Evolutionary conservation across 768 basidiomycete species (phyloP).

Genomic region (Galerina marginata): DNA sequence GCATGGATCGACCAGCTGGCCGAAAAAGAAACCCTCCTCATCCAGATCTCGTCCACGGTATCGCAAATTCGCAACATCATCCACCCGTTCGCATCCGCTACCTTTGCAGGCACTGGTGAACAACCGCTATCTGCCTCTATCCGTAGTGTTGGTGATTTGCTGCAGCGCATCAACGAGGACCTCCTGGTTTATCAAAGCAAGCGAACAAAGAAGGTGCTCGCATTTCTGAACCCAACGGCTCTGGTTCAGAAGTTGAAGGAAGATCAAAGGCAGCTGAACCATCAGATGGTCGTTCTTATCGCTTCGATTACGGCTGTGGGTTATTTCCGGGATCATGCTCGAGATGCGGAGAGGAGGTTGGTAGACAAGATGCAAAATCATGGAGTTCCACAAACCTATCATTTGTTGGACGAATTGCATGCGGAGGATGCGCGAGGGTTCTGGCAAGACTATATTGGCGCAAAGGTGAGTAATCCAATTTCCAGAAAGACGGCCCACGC

Average conservation of each 20-base stretch:
- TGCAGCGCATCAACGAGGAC: constrained; percentile 10
- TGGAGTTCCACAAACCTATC: neutral
- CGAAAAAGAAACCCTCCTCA: neutral
- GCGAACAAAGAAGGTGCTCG: neutral
- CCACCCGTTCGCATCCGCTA: neutral
- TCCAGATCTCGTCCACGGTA: constrained; percentile 5
- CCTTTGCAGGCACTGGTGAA: neutral
- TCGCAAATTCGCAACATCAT: constrained; percentile 7
- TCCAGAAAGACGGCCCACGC: no score
- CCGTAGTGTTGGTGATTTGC: neutral
- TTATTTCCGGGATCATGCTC: constrained; percentile 4
- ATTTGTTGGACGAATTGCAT: neutral
- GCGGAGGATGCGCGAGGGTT: neutral
- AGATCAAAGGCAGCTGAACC: constrained; percentile 5
- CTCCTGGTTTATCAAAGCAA: constrained; percentile 8
- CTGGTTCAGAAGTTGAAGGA: constrained; percentile 7
- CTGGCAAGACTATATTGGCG: constrained; percentile 10
- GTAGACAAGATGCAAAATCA: neutral
- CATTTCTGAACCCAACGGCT: constrained; percentile 5
- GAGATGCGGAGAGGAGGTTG: neutral
- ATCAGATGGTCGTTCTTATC: constrained; percentile 8
- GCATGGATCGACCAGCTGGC: constrained; percentile 9
- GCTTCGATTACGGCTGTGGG: constrained; percentile 8
- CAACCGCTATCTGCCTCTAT: constrained; percentile 2
- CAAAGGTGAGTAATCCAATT: neutral